These are phyloP conservation scores for Piromyces finnis DNA, from an alignment of 192 early-diverging fungal species.

Conservation along the genomic window DNA sequence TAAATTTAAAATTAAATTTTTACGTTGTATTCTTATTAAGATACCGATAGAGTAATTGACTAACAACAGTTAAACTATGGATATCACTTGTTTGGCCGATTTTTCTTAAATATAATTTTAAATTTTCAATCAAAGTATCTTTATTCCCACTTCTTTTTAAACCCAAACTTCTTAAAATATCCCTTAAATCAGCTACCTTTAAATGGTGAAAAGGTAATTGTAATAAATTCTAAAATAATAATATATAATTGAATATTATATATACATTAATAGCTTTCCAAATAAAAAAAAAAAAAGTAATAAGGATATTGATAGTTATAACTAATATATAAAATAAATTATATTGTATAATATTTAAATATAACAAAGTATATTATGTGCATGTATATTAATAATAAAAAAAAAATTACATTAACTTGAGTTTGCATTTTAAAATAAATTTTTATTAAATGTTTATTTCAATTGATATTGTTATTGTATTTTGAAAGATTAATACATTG, in stretches of 20 bases:
- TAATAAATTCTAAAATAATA: background rate
- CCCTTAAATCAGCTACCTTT: background rate
- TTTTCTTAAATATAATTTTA: background rate
- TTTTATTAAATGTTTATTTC: no score
- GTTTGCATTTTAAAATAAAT: background rate
- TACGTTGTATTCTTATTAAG: background rate
- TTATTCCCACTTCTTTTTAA: background rate
- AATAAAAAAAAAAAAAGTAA: background rate
- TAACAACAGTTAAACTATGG: background rate
- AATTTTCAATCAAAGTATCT: background rate
- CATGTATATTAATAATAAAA: no score
- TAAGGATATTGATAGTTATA: background rate
- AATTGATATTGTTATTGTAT: no score
- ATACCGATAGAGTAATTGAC: background rate
- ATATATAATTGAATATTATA: background rate
- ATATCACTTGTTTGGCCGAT: background rate
- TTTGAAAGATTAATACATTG: no score
- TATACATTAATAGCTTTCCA: background rate
- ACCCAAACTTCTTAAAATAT: background rate
- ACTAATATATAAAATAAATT: background rate
- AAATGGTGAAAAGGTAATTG: background rate
- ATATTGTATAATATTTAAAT: no score
- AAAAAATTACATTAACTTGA: background rate
- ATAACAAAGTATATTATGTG: no score
- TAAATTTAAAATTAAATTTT: no score